These are phyloP conservation scores for Chlamydomonas eustigma DNA, from an alignment of 139 green algal genomes.

Conservation along the genomic window DNA sequence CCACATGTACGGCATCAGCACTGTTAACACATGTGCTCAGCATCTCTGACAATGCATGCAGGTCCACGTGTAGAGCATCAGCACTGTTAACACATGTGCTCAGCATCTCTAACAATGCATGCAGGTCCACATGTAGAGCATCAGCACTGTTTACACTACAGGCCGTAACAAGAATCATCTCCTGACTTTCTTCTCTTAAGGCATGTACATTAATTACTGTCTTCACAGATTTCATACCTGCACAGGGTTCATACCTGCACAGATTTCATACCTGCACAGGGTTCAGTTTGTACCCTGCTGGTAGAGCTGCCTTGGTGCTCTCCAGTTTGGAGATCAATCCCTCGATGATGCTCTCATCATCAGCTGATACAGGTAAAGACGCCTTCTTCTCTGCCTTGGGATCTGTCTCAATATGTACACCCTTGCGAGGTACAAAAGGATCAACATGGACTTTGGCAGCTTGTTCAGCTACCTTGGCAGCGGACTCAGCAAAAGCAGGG, in stretches of 20 bases:
- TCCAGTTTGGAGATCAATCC: conserved; percentile 38
- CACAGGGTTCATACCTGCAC: conserved; percentile 63
- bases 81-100: no score
- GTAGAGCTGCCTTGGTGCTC: neutral
- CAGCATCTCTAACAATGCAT: no score
- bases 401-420: conserved; percentile 97
- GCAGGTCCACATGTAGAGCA: no score
- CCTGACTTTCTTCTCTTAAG: no score
- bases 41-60: no score
- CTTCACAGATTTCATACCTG: conserved; percentile 8
- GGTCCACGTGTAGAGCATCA: no score
- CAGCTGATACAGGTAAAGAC: conserved; percentile 7
- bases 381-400: conserved; percentile 61
- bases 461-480: conserved; percentile 36
- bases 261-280: conserved; percentile 45
- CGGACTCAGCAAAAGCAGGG: conserved; percentile 64
- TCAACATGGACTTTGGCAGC: conserved; percentile 63
- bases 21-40: no score
- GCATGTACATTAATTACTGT: no score
- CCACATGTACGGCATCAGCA: no score
- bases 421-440: conserved; percentile 76
- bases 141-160: no score
- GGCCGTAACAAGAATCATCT: no score
- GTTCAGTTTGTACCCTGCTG: neutral
- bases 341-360: conserved; percentile 71